Conservation (phyloP, 805 yeast genomes). For the Metschnikowia corniflorae region DNA sequence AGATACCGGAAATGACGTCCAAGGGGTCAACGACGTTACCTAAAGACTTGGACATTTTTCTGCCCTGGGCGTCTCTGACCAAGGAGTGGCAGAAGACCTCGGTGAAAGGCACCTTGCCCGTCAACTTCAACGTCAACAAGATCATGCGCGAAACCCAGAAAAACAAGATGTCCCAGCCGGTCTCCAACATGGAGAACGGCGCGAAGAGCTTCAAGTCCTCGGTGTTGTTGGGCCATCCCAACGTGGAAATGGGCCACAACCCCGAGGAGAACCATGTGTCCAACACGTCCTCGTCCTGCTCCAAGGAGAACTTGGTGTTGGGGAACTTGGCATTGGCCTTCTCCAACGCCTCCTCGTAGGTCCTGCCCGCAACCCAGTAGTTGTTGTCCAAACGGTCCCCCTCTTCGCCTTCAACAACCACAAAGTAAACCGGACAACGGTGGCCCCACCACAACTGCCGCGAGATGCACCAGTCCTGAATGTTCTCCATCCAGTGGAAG, state of each 20-base stretch:
- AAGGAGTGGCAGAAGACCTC: constrained; percentile 98
- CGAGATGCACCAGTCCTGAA: constrained; percentile 99
- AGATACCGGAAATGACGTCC: constrained; percentile 88
- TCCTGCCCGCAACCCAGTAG: constrained; percentile 91
- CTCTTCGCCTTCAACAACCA: constrained; percentile 71
- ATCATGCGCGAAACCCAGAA: constrained; percentile 99
- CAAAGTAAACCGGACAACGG: constrained; percentile 94
- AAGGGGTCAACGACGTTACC: constrained; percentile 97
- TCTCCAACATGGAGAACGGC: constrained; percentile 93
- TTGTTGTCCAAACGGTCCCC: constrained; percentile 59
- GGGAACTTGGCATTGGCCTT: constrained; percentile 79
- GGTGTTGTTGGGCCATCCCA: constrained; percentile 90
- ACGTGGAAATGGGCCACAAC: constrained; percentile 93
- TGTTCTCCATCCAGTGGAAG: constrained; percentile 91
- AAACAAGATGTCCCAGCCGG: constrained; percentile 99
- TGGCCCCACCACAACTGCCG: constrained; percentile 95
- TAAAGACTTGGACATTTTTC: constrained; percentile 96
- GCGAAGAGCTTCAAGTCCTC: constrained; percentile 71
- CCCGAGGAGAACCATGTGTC: constrained; percentile 99
- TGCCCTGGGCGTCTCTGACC: constrained; percentile 98
- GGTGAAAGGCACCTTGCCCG: constrained; percentile 87
- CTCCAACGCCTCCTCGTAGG: constrained; percentile 72
- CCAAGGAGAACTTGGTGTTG: constrained; percentile 63
- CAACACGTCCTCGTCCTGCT: constrained; percentile 96
- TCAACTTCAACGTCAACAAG: constrained; percentile 81